phyloP scores from a whole-genome alignment of 2,329 filamentous ascomycete genomes.

The Verticillium dahliae region DNA sequence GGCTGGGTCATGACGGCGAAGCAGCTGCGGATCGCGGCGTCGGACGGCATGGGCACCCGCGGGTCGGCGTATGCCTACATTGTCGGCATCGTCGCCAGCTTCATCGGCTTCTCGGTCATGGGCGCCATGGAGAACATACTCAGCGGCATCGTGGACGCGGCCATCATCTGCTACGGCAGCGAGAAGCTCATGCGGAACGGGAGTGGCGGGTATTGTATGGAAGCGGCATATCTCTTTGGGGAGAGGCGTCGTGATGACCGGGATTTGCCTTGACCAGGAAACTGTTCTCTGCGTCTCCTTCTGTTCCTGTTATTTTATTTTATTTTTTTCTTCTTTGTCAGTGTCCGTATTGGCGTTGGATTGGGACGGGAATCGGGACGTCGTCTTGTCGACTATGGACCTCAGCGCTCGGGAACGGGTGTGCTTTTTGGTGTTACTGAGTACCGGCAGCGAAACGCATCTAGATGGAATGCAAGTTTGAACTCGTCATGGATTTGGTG shows the following conservation, averaged over 20 bases:
- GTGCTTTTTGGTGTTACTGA: background rate
- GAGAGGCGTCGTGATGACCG: constrained; percentile 38
- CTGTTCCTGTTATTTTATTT: background rate
- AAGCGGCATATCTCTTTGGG: constrained; percentile 84
- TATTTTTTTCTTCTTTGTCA: background rate
- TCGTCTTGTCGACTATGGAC: background rate
- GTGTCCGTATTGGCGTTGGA: background rate
- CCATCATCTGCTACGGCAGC: constrained; percentile 90
- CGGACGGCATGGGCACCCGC: constrained; percentile 46
- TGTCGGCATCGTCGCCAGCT: constrained; percentile 83
- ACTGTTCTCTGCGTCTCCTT: background rate
- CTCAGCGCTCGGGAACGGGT: background rate
- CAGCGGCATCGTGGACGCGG: constrained; percentile 79
- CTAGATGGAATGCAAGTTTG: background rate
- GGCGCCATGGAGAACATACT: constrained; percentile 86
- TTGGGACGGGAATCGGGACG: background rate
- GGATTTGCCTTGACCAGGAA: constrained; percentile 14
- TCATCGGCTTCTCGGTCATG: constrained; percentile 90
- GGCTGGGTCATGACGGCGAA: constrained; percentile 95
- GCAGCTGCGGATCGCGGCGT: constrained; percentile 58
- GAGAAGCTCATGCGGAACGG: constrained; percentile 66
- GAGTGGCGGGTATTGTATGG: constrained; percentile 77
- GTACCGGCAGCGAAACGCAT: background rate
- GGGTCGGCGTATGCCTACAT: constrained; percentile 94
- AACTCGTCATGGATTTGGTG: too few relatives aligned